A percentile compares a stretch with the other conserved stretches of the same genome.
Conservation (phyloP, 495 filamentous ascomycete genomes). For the Lophiotrema nucula region DNA sequence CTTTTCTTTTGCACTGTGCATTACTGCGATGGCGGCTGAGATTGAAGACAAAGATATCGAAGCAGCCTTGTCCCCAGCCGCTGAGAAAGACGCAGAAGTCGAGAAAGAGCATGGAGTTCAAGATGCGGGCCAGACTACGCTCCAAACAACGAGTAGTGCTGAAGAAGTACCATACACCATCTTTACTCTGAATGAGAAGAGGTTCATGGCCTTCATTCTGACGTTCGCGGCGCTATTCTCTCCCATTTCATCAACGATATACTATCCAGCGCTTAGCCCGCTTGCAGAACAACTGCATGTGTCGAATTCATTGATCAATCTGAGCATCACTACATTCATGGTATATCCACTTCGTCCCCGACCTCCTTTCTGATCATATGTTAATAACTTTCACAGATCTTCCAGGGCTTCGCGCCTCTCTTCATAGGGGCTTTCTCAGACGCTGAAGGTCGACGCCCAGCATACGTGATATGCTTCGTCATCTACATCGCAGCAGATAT, state of each 20-base stretch:
- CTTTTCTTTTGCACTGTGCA: too few relatives aligned
- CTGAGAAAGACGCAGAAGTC: neutral
- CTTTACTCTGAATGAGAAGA: slow-evolving; percentile 57
- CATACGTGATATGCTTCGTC: slow-evolving; percentile 43
- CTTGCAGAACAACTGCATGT: slow-evolving; percentile 57
- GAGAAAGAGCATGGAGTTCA: neutral
- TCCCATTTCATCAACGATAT: slow-evolving; percentile 76
- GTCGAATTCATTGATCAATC: slow-evolving; percentile 60
- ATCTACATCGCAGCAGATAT: slow-evolving; percentile 45
- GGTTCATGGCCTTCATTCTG: slow-evolving; percentile 63
- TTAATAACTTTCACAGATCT: slow-evolving; percentile 39
- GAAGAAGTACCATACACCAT: slow-evolving; percentile 39
- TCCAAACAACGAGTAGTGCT: neutral
- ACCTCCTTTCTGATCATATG: neutral
- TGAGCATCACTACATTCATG: slow-evolving; percentile 36
- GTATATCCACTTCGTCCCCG: slow-evolving; percentile 25
- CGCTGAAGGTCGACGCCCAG: slow-evolving; percentile 43
- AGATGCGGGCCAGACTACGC: neutral
- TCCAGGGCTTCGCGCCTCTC: slow-evolving; percentile 51
- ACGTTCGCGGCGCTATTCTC: slow-evolving; percentile 66
- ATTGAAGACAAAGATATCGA: neutral
- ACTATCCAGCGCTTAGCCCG: slow-evolving; percentile 69
- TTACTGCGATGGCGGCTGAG: neutral
- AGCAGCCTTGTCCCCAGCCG: neutral
- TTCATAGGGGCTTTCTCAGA: slow-evolving; percentile 53